phyloP scores from a whole-genome alignment of 2,329 filamentous ascomycete species.

The Epichloe amarillans region DNA sequence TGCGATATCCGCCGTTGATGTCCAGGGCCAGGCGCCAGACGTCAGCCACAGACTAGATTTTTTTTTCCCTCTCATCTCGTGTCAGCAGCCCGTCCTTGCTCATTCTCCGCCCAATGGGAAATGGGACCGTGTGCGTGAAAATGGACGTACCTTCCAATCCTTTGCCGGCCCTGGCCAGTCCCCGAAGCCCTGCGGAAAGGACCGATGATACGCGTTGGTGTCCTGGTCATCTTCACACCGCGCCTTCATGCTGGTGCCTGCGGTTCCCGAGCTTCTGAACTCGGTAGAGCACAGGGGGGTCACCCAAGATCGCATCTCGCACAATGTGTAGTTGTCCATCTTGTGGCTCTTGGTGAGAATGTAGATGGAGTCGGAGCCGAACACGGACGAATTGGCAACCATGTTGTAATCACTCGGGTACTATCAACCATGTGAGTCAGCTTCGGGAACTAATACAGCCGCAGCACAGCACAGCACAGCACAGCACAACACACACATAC shows the following conservation, averaged over 20 bases:
- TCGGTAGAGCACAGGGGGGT: conserved; percentile 54
- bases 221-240: conserved; percentile 47
- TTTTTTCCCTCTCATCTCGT: conserved; percentile 2
- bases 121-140: accelerated
- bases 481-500: conserved; percentile 23
- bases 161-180: conserved; percentile 18
- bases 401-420: conserved; percentile 54
- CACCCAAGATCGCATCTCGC: conserved; percentile 49
- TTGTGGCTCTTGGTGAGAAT: conserved; percentile 40
- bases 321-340: conserved; percentile 47
- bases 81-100: neutral
- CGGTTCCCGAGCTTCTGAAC: conserved; percentile 40
- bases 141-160: conserved; percentile 34
- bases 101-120: no score
- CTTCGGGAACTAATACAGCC: no score
- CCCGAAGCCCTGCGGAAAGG: conserved; percentile 16
- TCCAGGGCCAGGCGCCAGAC: conserved; percentile 43
- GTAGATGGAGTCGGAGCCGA: conserved; percentile 43
- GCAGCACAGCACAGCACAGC: no score
- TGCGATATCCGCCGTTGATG: conserved; percentile 39
- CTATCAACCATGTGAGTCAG: conserved; percentile 13
- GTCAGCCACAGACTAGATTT: conserved; percentile 29
- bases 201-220: conserved; percentile 38
- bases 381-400: conserved; percentile 38
- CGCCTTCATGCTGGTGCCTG: conserved; percentile 45